Base-by-base conservation (phyloP, 2,329 filamentous ascomycete genomes). In the Curvularia spicifera region DNA sequence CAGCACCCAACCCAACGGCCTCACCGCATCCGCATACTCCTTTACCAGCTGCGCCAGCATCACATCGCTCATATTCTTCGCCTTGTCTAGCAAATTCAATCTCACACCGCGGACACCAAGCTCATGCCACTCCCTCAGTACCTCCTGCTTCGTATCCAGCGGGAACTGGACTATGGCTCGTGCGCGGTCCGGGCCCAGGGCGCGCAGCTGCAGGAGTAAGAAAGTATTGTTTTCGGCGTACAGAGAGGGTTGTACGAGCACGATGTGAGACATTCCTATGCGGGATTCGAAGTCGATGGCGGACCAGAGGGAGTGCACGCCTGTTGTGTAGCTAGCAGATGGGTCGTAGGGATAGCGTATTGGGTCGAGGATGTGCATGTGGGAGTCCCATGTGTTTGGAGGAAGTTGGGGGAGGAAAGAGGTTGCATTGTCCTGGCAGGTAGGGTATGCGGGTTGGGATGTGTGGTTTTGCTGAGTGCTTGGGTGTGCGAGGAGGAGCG, bases 321-420 rank as follows among this genome's bases (percentile, higher is more conserved):
- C 31, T 9, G 31, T 48, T 5, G 31, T 48, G 29, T 48, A 48
- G n/a, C 20, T 24, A 15, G 46, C 46, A 0, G 9, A 15, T 18
- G 46, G 20, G 12, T 10, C 10, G 20, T 20, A 48, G 10, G 46
- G 46, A 10, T 5, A 48, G 12, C 29, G 46, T 18, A 26, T 24
- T 4, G 46, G 29, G 20, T 35, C 29, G 3, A 48, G n/a, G 20
- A 48, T 35, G 31, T 48, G 46, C 46, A 48, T 48, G 46, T 48
- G 46, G 31, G 18, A 24, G 20, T 48, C 46, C 46, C 46, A 48
- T 6, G 31, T 26, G 7, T 48, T 9, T 2, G 29, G 18, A 5
- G 43, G 43, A 1, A 45, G 24, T 3, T n/a, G 43, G 2, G 46
- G 28, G 20, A 35, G 31, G 15, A 10, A 35, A 2, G 29, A 35